These are phyloP conservation scores for Penicillium odoratum DNA, from an alignment of 495 filamentous ascomycete species.

Conservation along the genomic window DNA sequence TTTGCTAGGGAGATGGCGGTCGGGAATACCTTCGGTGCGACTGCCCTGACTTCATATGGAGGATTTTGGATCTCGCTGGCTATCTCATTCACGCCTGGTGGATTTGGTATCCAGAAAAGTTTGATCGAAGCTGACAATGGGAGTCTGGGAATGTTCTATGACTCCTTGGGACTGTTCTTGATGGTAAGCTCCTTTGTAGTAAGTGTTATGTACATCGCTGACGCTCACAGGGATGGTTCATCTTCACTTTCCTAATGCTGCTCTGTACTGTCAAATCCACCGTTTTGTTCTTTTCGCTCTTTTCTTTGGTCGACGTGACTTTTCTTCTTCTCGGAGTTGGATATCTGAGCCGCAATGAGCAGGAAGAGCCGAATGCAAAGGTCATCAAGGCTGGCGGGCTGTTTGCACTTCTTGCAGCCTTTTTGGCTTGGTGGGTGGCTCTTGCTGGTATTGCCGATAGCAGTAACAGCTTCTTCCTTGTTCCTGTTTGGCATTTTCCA, in stretches of 20 bases:
- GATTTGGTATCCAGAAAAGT: conserved; percentile 54
- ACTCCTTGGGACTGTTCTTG: conserved; percentile 75
- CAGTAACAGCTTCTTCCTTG: conserved; percentile 81
- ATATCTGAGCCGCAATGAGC: conserved; percentile 53
- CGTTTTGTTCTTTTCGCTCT: conserved; percentile 86
- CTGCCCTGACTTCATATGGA: conserved; percentile 89
- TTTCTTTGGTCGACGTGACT: conserved; percentile 81
- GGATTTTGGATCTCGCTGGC: conserved; percentile 91
- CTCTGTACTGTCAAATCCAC: conserved; percentile 86
- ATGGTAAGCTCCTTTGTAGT: conserved; percentile 47
- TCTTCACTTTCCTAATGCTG: conserved; percentile 78
- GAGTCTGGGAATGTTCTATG: conserved; percentile 49
- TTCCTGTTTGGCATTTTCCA: conserved; percentile 89
- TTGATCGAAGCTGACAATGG: conserved; percentile 46
- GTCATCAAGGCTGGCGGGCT: conserved; percentile 73
- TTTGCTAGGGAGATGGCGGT: conserved; percentile 83
- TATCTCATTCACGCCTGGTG: conserved; percentile 76
- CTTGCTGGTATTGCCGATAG: conserved; percentile 83
- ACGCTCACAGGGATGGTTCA: conserved; percentile 74
- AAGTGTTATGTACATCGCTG: conserved; percentile 25
- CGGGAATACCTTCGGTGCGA: conserved; percentile 93
- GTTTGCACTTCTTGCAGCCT: conserved; percentile 78
- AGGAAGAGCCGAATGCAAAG: conserved; percentile 40
- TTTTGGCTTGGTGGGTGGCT: conserved; percentile 89
- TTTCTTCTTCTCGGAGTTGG: conserved; percentile 75